Conservation (phyloP, 2,329 filamentous ascomycete genomes). For the Colletotrichum tofieldiae region DNA sequence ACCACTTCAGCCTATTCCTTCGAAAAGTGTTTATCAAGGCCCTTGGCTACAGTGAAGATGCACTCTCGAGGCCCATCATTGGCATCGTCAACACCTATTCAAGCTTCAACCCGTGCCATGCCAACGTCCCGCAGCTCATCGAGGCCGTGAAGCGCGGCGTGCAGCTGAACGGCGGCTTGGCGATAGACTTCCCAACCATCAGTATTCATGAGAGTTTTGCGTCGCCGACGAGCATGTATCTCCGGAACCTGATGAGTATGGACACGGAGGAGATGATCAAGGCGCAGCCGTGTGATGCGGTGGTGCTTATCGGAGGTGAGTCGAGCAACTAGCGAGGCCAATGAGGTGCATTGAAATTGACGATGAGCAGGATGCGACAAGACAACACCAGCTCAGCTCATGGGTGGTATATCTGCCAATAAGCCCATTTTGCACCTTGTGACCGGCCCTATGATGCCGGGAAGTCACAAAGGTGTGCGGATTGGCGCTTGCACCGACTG, state of each 20-base stretch:
- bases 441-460: constrained; percentile 84
- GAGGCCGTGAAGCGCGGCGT: constrained; percentile 80
- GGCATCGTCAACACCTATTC: constrained; percentile 83
- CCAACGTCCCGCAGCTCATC: constrained; percentile 79
- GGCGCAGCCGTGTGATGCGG: constrained; percentile 79
- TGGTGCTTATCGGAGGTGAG: constrained; percentile 76
- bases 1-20: constrained; percentile 82
- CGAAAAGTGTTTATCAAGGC: constrained; percentile 86
- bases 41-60: constrained; percentile 80
- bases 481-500: constrained; percentile 84
- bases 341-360: background rate
- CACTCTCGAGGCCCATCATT: constrained; percentile 79
- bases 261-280: constrained; percentile 85
- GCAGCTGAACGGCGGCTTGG: constrained; percentile 76
- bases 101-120: constrained; percentile 82
- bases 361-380: constrained; percentile 76
- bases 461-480: constrained; percentile 74
- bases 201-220: constrained; percentile 80
- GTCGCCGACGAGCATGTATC: constrained; percentile 81
- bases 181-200: constrained; percentile 82
- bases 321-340: constrained; percentile 8
- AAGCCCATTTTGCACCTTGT: constrained; percentile 79
- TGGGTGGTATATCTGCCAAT: constrained; percentile 83
- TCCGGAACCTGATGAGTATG: constrained; percentile 84
- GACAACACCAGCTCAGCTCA: constrained; percentile 80